phyloP scores from a whole-genome alignment of 371 early-diverging fungal species.

The Mortierella sp. region DNA sequence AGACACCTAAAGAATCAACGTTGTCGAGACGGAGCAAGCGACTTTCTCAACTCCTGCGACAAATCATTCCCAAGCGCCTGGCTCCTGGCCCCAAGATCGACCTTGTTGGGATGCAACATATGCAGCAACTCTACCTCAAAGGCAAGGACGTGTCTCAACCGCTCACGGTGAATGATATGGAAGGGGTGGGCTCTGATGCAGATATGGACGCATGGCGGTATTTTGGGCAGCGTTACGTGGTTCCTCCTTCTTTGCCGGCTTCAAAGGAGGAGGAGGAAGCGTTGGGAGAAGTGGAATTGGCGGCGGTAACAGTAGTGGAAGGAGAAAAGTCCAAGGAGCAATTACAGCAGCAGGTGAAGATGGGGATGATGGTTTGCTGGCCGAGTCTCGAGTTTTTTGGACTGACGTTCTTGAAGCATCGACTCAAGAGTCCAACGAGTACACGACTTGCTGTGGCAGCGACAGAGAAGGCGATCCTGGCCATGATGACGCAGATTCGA shows the following conservation, averaged over 20 bases:
- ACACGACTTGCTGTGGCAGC: neutral
- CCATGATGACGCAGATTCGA: slow-evolving; percentile 2
- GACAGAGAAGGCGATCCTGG: neutral
- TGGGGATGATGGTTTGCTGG: neutral
- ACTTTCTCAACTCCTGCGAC: neutral
- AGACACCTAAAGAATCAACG: neutral
- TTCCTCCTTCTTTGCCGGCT: neutral
- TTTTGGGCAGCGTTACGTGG: neutral
- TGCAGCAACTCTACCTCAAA: neutral
- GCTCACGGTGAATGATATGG: slow-evolving; percentile 5
- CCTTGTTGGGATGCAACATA: neutral
- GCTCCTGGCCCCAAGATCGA: neutral
- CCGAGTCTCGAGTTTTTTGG: slow-evolving; percentile 4
- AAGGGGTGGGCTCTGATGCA: slow-evolving; percentile 7
- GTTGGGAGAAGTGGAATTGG: neutral
- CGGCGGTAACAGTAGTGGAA: neutral
- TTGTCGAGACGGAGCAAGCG: neutral
- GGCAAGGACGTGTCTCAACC: neutral
- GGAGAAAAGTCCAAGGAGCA: neutral
- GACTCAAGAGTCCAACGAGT: slow-evolving; percentile 5
- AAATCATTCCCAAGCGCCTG: neutral
- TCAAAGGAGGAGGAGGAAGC: neutral
- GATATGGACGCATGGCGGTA: slow-evolving; percentile 4
- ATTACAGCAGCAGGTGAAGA: neutral
- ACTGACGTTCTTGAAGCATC: slow-evolving; percentile 5